Base-by-base conservation (phyloP, 1,284 basidiomycete genomes). In the Cutaneotrichosporon mucoides region DNA sequence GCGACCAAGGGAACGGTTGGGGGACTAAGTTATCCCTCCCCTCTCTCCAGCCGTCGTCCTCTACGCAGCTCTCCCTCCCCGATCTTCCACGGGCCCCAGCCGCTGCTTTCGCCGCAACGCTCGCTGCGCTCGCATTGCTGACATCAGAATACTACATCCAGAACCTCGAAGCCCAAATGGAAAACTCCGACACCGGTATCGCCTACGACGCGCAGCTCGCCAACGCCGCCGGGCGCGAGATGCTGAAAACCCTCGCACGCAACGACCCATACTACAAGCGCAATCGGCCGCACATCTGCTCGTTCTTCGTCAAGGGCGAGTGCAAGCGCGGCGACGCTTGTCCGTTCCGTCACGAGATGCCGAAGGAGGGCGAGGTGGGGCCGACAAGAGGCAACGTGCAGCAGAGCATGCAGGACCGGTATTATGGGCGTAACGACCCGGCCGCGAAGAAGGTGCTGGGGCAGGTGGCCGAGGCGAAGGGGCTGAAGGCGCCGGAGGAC, bases 231-330 rank as follows among this genome's bases (percentile, higher is more conserved):
- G 94, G 92, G 40, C 93, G 94, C 76, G 95, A 99, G 66, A 90
- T 99, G 87, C 80, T 99, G 64, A 95, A 96, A 78, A 87, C 91
- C 66, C 81, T 99, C 13, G 93, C 95, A 11, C 84, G 92, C 66
- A 90, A 89, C 38, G 93, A 97, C 70, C 93, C 95, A 0, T 91
- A 92, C 73, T 99, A 98, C 81, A 97, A 98, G 79, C 86, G 93
- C 55, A 98, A 99, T 79, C 81, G 90, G 57, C 91, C 95, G 50
- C 90, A 97, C 67, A 76, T 96, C 8, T 99, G 96, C 76, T 92
- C 91, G 1, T 98, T 99, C 82, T 99, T 88, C 72, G 88, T 85
- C 45, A 98, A 98, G 79, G 96, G 96, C 0, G 89, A 92, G 60
- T 99, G 96, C 75, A 92, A 84, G 44, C 84, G 96, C 42, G 96